A percentile compares a stretch with the other conserved stretches of the same genome.
Conservation (phyloP, 805 yeast species). For the Candida qinlingensis region DNA sequence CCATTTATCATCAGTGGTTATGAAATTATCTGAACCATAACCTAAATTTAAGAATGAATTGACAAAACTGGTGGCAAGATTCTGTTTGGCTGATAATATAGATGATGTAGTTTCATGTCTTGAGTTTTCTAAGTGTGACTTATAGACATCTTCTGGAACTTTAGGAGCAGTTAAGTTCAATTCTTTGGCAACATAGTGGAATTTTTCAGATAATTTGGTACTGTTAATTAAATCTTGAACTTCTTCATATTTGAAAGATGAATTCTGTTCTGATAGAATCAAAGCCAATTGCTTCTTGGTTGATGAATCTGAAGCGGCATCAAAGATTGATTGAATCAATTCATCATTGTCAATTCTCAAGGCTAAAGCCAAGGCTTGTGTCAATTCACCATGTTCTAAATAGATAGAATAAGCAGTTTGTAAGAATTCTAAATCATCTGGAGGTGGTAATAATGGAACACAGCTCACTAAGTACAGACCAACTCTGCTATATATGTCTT, state of each 20-base stretch:
- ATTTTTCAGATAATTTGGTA: conserved; percentile 71
- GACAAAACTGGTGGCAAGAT: conserved; percentile 90
- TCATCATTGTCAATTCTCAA: conserved; percentile 80
- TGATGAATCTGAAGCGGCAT: conserved; percentile 66
- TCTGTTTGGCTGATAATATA: conserved; percentile 83
- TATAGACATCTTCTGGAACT: conserved; percentile 92
- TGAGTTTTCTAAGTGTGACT: conserved; percentile 78
- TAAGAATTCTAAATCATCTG: conserved; percentile 82
- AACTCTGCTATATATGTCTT: conserved; percentile 77
- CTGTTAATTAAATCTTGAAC: conserved; percentile 86
- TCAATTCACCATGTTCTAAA: conserved; percentile 66
- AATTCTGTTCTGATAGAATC: conserved; percentile 81
- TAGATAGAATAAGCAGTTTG: conserved; percentile 87
- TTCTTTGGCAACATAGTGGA: conserved; percentile 75
- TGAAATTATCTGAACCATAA: conserved; percentile 76
- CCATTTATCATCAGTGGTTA: conserved; percentile 79
- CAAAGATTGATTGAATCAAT: conserved; percentile 73
- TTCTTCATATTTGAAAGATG: conserved; percentile 65
- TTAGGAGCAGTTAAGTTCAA: conserved; percentile 85
- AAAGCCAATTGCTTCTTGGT: conserved; percentile 89
- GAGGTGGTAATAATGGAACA: conserved; percentile 94
- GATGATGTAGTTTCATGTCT: conserved; percentile 42
- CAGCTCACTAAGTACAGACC: conserved; percentile 93
- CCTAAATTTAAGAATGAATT: conserved; percentile 91
- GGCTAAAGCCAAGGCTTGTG: conserved; percentile 89